A percentile compares a stretch with the other conserved stretches of the same genome.
phyloP scores from a whole-genome alignment of 768 basidiomycete species.

The Xerocomellus intermedius region DNA sequence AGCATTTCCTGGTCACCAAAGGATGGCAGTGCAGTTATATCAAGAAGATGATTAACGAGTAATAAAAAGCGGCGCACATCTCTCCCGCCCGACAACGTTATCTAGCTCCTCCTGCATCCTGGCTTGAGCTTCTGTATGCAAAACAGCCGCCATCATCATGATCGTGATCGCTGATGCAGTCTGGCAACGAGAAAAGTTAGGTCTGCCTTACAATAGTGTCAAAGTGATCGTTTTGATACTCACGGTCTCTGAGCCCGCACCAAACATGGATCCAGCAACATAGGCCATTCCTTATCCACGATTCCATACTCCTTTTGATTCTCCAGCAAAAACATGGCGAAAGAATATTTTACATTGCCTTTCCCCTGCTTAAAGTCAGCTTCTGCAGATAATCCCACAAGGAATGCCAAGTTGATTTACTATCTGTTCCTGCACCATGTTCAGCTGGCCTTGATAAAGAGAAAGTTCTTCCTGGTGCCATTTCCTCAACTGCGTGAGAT shows the following conservation, averaged over 20 bases:
- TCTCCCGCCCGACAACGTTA: constrained; percentile 42
- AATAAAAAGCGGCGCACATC: constrained; percentile 11
- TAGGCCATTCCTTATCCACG: constrained; percentile 37
- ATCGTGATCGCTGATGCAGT: constrained; percentile 50
- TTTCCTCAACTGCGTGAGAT: constrained; percentile 49
- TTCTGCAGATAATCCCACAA: too few relatives aligned
- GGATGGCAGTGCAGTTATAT: constrained; percentile 31
- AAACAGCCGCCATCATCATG: constrained; percentile 53
- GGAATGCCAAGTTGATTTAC: constrained; percentile 12
- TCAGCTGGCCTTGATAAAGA: constrained; percentile 33
- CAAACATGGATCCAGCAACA: constrained; percentile 43
- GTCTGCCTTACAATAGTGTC: too few relatives aligned
- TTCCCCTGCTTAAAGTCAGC: constrained; percentile 17
- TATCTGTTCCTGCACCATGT: constrained; percentile 28
- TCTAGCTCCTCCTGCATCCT: constrained; percentile 55
- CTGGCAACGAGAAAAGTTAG: constrained; percentile 11
- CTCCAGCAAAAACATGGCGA: constrained; percentile 39
- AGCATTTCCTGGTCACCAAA: constrained; percentile 36
- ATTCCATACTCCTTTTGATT: constrained; percentile 33
- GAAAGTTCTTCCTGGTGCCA: constrained; percentile 47
- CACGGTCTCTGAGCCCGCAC: constrained; percentile 43
- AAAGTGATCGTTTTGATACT: background rate
- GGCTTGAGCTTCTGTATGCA: constrained; percentile 48
- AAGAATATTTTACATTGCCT: constrained; percentile 29
- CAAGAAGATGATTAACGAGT: background rate